phyloP scores from a whole-genome alignment of 192 early-diverging fungal genomes.

The Pilaira anomala region DNA sequence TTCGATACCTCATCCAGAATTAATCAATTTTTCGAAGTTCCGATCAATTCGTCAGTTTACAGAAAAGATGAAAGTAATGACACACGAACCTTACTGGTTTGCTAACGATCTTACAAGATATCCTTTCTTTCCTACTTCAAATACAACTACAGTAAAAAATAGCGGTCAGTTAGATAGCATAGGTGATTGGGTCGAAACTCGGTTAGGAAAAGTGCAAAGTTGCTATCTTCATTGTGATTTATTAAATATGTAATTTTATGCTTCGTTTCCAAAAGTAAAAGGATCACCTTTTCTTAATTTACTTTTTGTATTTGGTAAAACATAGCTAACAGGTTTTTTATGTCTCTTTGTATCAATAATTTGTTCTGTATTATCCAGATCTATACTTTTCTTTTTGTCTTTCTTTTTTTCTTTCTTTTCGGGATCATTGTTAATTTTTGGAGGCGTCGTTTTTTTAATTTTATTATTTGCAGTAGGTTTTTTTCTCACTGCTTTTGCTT shows the following conservation, averaged over 20 bases:
- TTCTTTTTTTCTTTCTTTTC: too few relatives aligned
- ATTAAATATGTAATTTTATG: not conserved
- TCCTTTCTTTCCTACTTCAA: conserved; percentile 19
- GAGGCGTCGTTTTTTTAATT: too few relatives aligned
- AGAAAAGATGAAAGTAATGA: conserved; percentile 33
- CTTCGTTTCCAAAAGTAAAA: not conserved
- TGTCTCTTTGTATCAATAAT: not conserved
- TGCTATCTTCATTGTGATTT: conserved; percentile 11
- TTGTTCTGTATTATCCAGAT: not conserved
- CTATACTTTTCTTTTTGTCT: not conserved
- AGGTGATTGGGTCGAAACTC: conserved; percentile 7
- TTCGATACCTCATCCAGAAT: not conserved
- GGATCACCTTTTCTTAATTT: not conserved
- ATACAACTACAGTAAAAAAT: not conserved
- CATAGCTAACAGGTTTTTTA: not conserved
- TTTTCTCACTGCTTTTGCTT: not conserved
- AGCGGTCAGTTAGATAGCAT: not conserved
- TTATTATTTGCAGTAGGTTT: not conserved
- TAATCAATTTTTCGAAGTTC: conserved; percentile 56
- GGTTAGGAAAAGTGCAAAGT: not conserved
- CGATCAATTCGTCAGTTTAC: conserved; percentile 41
- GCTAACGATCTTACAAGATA: conserved; percentile 33
- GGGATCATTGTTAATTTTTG: too few relatives aligned
- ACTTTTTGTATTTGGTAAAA: not conserved
- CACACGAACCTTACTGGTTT: conserved; percentile 42